phyloP scores from a whole-genome alignment of 306 rosid genomes.

The Vicia villosa region DNA sequence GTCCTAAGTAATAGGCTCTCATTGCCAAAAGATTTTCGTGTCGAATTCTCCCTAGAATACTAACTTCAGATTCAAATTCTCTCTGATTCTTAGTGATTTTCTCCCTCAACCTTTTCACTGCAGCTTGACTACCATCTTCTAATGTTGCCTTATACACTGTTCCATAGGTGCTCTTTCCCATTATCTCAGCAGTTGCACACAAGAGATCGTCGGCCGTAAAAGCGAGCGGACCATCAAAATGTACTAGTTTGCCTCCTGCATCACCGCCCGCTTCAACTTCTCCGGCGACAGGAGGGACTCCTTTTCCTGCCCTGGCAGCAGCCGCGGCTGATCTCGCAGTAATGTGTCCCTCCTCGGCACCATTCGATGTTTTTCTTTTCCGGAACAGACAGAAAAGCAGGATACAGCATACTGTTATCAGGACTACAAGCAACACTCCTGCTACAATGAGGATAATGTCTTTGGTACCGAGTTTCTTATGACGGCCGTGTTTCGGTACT shows the following conservation, averaged over 20 bases:
- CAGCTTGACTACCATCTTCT: constrained; percentile 90
- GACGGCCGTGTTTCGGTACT: constrained; percentile 43
- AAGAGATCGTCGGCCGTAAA: constrained; percentile 90
- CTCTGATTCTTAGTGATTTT: constrained; percentile 77
- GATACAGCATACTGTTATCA: constrained; percentile 61
- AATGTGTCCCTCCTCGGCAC: constrained; percentile 47
- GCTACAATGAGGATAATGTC: constrained; percentile 85
- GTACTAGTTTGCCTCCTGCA: constrained; percentile 81
- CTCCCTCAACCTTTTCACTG: constrained; percentile 93
- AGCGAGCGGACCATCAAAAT: constrained; percentile 74
- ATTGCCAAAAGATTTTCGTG: constrained; percentile 82
- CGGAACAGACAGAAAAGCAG: constrained; percentile 62
- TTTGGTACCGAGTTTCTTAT: constrained; percentile 62
- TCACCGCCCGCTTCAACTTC: constrained; percentile 70
- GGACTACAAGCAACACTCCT: constrained; percentile 59
- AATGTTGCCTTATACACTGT: constrained; percentile 94
- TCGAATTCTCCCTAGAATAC: constrained; percentile 67
- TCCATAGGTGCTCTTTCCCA: constrained; percentile 94
- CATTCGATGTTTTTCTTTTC: constrained; percentile 56
- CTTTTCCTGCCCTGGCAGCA: constrained; percentile 56
- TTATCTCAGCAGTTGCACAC: constrained; percentile 96
- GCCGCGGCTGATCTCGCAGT: constrained; percentile 43
- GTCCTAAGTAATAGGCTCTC: constrained; percentile 84
- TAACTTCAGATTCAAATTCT: constrained; percentile 83
- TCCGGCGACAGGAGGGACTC: constrained; percentile 49